These are phyloP conservation scores for Zygoascus ofunaensis DNA, from an alignment of 805 yeast species.

Conservation along the genomic window DNA sequence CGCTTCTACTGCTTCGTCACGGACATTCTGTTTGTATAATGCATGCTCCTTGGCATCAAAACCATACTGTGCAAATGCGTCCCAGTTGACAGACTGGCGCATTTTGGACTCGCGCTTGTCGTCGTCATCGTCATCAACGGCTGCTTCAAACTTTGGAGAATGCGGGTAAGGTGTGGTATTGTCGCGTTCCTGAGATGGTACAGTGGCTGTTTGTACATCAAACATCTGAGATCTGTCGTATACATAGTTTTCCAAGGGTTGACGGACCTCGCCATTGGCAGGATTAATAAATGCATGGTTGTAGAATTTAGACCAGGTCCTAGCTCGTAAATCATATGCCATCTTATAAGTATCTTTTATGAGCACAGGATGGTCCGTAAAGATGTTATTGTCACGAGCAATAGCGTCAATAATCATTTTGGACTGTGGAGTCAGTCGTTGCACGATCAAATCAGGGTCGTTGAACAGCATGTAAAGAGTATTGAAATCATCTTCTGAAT, in stretches of 20 bases:
- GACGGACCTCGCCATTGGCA: constrained; percentile 21
- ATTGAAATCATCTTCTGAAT: constrained; percentile 70
- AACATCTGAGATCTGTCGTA: constrained; percentile 18
- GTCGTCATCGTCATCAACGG: background rate
- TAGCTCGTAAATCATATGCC: constrained; percentile 19
- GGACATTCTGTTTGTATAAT: background rate
- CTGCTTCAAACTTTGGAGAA: constrained; percentile 14
- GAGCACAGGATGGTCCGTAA: constrained; percentile 17
- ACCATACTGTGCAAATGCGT: constrained; percentile 9
- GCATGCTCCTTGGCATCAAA: constrained; percentile 7
- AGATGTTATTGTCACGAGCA: constrained; percentile 22
- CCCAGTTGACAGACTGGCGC: constrained; percentile 9
- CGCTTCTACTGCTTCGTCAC: constrained; percentile 30
- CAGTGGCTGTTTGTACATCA: constrained; percentile 24
- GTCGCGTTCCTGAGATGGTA: constrained; percentile 19
- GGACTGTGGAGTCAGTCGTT: constrained; percentile 64
- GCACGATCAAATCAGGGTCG: constrained; percentile 41
- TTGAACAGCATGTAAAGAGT: constrained; percentile 62
- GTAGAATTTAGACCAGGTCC: constrained; percentile 23
- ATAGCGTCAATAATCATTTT: constrained; percentile 42
- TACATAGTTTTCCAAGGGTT: constrained; percentile 24
- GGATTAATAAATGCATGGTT: constrained; percentile 23
- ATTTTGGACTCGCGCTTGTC: background rate
- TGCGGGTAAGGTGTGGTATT: constrained; percentile 29
- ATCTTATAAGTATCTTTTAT: constrained; percentile 18